Base-by-base conservation (phyloP, 208 protist species). In the Baffinella frigidus region DNA sequence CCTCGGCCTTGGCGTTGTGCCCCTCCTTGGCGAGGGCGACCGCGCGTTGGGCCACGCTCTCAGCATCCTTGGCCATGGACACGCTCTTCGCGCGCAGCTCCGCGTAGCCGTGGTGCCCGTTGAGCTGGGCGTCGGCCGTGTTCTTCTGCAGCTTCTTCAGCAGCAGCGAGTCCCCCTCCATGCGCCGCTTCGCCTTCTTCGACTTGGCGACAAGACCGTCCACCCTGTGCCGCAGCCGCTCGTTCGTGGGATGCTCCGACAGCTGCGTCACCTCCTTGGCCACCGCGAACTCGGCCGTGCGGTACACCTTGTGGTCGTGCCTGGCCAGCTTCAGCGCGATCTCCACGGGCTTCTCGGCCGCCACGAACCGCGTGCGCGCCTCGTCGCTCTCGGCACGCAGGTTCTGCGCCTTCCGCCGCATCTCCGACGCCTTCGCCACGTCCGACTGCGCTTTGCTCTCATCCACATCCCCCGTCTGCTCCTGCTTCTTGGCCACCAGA, bases 51-150 rank as follows among this genome's bases (percentile, higher is more conserved):
- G 77, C 77, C 11, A 87, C 17, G n/a, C n/a, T 11, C 30, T 87
- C 77, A 14, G 77, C 77, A 11, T 87, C 27, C 77, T 87, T 87
- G 38, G 77, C 77, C 64, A 87, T 56, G 24, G 64, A 30, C 14
- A 87, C 77, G 24, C 38, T 61, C 43, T 87, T 87, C 77, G 11
- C 77, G 10, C 39, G 11, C 38, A 87, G 30, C 11, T 41, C 44
- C 14, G 77, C 14, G 33, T 87, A 87, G 20, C 77, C 77, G 10
- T 62, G 77, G 10, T 11, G 14, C 20, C 77, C 77, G 11, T 36
- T 33, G 17, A 87, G 14, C 30, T 56, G 17, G 56, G 77, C 77
- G 33, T 87, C 77, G 24, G 77, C 77, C 10, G 77, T 87, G 10
- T 33, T 41, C 17, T 27, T 64, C 56, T 64, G 24, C 56, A 64